Base-by-base conservation (phyloP, 106 monocot genomes). In the Dioscorea alata region DNA sequence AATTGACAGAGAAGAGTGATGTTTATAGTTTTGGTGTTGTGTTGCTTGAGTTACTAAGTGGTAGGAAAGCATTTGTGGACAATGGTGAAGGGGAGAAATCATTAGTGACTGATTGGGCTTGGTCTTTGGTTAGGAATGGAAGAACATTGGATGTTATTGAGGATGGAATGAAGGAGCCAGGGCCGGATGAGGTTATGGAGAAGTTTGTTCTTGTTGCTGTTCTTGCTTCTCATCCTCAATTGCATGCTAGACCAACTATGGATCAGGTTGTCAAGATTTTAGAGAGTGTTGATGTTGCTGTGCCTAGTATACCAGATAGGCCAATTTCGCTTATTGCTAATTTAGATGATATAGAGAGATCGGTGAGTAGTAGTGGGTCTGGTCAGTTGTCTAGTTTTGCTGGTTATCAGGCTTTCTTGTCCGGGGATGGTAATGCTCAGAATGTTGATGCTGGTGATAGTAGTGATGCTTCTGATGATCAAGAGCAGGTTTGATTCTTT, bases 211-310 rank as follows among this genome's bases (percentile, higher is more conserved):
- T 84, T 14, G 76, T 87, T 33, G 96, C 78, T 4, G 84, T 92
- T 8, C 74, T 96, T 4, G 78, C 78, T 33, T 92, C 96, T 0
- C 96, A 96, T 73, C 96, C 96, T 18, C 82, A 89, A 77, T 48
- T 96, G 64, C 84, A 92, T 50, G 96, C 88, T 0, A 76, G 96
- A 74, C 96, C 96, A 6, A 80, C 86, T 12, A 96, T 96, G 96
- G 91, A 91, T 75, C 81, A 86, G 60, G 75, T 85, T 63, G 64
- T 96, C 71, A 92, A 92, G 74, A 89, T 92, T 20, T 48, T 96
- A 65, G 94, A 92, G 48, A 81, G 28, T 28, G 28, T 80, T 1
- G 84, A 85, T 63, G 24, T 75, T 33, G 66, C 68, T 0, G 83
- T 89, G 8, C 79, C 82, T 6, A 19, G 67, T 1, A 89, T 92